A percentile compares a stretch with the other conserved stretches of the same genome.
Evolutionary conservation across 148 eudicot genomes (phyloP).

Genomic region (Silene uniflora): DNA sequence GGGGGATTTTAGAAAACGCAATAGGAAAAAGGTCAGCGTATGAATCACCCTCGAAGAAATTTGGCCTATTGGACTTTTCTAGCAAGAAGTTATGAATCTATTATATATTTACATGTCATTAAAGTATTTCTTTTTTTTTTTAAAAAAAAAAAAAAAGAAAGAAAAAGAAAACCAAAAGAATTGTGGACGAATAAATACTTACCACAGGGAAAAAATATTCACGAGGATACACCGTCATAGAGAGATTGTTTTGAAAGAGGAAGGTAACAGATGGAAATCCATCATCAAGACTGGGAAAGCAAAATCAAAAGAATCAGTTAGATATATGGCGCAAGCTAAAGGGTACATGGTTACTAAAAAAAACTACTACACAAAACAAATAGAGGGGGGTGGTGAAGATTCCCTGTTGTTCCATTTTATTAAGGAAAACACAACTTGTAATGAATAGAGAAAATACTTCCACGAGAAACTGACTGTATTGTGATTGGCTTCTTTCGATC

Average conservation of each 20-base stretch:
- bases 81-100: background rate
- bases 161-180: background rate
- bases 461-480: no score
- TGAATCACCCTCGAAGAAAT: background rate
- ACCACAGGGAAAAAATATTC: constrained; percentile 84
- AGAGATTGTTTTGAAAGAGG: constrained; percentile 58
- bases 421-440: background rate
- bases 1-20: background rate
- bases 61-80: background rate
- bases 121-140: no score
- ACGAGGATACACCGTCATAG: constrained; percentile 65
- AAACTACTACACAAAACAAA: background rate
- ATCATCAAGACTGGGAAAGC: constrained; percentile 75
- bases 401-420: background rate
- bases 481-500: no score
- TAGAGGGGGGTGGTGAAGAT: no score
- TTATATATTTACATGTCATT: background rate
- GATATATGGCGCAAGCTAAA: background rate
- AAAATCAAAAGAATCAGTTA: constrained; percentile 8
- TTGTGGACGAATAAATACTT: constrained; percentile 32
- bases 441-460: background rate
- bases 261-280: constrained; percentile 77
- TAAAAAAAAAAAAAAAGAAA: no score
- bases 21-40: background rate
- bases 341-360: background rate